A percentile compares a stretch with the other conserved stretches of the same genome.
phyloP scores from a whole-genome alignment of 495 filamentous ascomycete genomes.

The Stereocaulon alpinum region DNA sequence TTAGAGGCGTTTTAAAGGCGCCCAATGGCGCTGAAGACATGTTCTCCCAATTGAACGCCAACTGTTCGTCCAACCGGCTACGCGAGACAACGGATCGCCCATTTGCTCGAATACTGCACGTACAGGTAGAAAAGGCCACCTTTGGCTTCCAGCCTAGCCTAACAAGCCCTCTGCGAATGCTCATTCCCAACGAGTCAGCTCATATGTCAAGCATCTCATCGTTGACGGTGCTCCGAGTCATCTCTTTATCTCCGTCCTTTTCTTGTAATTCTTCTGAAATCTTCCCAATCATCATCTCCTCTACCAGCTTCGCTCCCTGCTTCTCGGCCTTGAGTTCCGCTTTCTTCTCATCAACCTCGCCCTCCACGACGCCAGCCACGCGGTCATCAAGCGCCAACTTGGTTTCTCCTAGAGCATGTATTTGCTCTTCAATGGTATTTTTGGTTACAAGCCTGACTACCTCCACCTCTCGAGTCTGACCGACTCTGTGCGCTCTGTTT shows the following conservation, averaged over 20 bases:
- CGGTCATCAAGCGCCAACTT: constrained; percentile 87
- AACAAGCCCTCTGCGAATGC: background rate
- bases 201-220: constrained; percentile 6
- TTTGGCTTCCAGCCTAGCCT: background rate
- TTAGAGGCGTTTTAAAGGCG: background rate
- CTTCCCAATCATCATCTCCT: constrained; percentile 48
- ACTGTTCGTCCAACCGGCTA: background rate
- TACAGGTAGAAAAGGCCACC: background rate
- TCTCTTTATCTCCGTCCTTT: background rate
- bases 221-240: background rate
- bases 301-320: constrained; percentile 49
- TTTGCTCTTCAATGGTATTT: constrained; percentile 86
- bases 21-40: background rate
- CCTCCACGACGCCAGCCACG: constrained; percentile 54
- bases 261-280: constrained; percentile 18
- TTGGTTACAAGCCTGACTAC: constrained; percentile 71
- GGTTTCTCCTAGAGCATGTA: constrained; percentile 75
- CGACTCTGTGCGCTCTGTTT: constrained; percentile 90
- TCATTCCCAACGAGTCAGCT: background rate
- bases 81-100: background rate
- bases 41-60: no score
- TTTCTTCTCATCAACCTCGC: constrained; percentile 29
- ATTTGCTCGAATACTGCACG: background rate
- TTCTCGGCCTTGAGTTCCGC: constrained; percentile 36
- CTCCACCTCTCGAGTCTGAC: constrained; percentile 82